Evolutionary conservation across 1,139 yeast species (phyloP).

Genomic region (Debaryomyces subglobosus): DNA sequence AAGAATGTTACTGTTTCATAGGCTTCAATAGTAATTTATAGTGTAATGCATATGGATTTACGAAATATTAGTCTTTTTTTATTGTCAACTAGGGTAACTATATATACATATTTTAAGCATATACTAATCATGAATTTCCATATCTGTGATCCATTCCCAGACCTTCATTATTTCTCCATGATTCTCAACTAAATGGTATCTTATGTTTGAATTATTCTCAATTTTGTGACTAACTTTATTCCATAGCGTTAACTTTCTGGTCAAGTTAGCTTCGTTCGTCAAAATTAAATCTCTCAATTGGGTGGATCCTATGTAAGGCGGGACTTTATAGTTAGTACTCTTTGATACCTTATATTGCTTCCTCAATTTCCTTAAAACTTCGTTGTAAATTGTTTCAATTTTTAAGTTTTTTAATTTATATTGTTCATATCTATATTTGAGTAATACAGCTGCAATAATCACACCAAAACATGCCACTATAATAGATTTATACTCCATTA

Average conservation of each 20-base stretch:
- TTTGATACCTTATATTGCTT: slow-evolving; percentile 34
- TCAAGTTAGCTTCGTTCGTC: slow-evolving; percentile 44
- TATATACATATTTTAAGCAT: background rate
- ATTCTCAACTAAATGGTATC: slow-evolving; percentile 62
- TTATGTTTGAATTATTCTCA: slow-evolving; percentile 68
- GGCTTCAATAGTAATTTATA: background rate
- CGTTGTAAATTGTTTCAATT: slow-evolving; percentile 40
- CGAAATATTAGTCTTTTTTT: background rate
- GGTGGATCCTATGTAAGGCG: slow-evolving; percentile 65
- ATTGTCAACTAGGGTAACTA: slow-evolving; percentile 3
- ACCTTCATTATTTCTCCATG: slow-evolving; percentile 88
- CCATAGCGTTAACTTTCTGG: slow-evolving; percentile 62
- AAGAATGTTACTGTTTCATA: slow-evolving; percentile 9
- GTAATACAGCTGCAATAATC: slow-evolving; percentile 18
- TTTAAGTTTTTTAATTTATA: slow-evolving; percentile 33
- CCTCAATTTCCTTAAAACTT: slow-evolving; percentile 51
- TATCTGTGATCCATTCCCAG: slow-evolving; percentile 82
- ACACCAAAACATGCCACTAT: slow-evolving; percentile 32
- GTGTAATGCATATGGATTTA: slow-evolving; percentile 1
- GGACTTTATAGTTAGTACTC: slow-evolving; percentile 27
- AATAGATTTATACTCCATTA: slow-evolving; percentile 44
- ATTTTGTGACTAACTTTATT: slow-evolving; percentile 56
- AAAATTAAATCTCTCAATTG: slow-evolving; percentile 77
- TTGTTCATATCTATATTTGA: slow-evolving; percentile 36
- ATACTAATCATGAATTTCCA: slow-evolving; percentile 16